Evolutionary conservation across 2,329 filamentous ascomycete species (phyloP), one percentile per base, ranked within the genome.

Genomic region (Ramichloridium luteum): DNA sequence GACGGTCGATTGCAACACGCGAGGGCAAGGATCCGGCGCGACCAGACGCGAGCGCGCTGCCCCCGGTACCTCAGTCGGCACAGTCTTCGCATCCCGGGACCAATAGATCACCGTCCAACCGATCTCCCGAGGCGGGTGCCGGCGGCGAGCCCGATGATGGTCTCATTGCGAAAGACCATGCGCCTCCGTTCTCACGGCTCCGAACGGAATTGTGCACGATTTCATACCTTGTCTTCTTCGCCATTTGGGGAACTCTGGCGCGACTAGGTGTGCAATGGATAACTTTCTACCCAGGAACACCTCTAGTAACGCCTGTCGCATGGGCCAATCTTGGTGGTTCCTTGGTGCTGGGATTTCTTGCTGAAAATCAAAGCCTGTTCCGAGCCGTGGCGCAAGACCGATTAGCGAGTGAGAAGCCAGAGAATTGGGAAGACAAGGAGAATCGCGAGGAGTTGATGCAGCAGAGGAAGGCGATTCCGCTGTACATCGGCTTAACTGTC

Each of bases 311-410:
- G 34, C 70, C 74, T 30, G 76, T 80, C 2, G 58, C 93, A 13
- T 96, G 88, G 88, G 77, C 85, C 38, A 94, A 96, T 49, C 77
- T 93, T 28, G 73, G 66, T 2, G 88, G 88, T 2, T 80, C 80
- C 34, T 51, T 92, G 0, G 44, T 93, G 36, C 80, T 96, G 72
- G 88, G 90, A 2, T 92, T 93, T 50, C 66, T 94, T 2, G 61
- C 72, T 6, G 82, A 93, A 57, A 83, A 93, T 49, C 67, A 73
- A 39, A 75, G 70, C 46, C 60, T 93, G 5, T 92, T 93, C 53
- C 70, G 70, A 16, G 58, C 73, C 36, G 76, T 80, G 58, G 77
- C 72, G 71, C 27, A 18, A 74, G 72, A 6, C 57, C 52, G 5
- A 51, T 18, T 13, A 8, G 16, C 27, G 10, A 25, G 29, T n/a